phyloP scores from a whole-genome alignment of 805 yeast genomes.

The Candida dajiaensis region DNA sequence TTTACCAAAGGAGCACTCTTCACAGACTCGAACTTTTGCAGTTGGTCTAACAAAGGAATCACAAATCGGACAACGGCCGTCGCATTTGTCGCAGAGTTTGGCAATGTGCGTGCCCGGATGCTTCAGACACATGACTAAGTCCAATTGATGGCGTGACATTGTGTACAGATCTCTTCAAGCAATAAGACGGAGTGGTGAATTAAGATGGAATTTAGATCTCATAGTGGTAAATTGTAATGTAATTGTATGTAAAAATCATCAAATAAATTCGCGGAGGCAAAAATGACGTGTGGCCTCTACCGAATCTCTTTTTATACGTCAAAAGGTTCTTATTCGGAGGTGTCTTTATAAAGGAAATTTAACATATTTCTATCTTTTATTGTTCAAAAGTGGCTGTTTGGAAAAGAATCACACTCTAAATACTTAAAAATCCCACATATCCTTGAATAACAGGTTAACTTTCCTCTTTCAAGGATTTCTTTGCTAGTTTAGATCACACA shows the following conservation, averaged over 20 bases:
- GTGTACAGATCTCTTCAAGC: background rate
- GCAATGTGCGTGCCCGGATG: conserved; percentile 77
- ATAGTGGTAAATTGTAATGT: too few species aligned
- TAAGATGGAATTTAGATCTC: too few species aligned
- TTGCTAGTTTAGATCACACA: background rate
- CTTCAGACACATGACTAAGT: conserved; percentile 75
- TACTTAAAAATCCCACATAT: background rate
- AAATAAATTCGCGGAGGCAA: background rate
- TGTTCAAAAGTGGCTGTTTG: background rate
- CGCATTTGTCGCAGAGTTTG: conserved; percentile 74
- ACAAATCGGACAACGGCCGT: conserved; percentile 87
- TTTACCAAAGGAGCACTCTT: conserved; percentile 77
- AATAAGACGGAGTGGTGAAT: too few species aligned
- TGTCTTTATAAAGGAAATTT: too few species aligned
- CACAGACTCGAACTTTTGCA: conserved; percentile 66
- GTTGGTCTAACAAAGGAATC: conserved; percentile 78
- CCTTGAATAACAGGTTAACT: too few species aligned
- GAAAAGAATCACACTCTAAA: background rate
- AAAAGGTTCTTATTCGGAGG: too few species aligned
- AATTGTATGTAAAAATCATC: too few species aligned
- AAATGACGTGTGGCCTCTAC: background rate
- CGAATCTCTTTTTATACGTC: background rate
- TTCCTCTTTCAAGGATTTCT: background rate
- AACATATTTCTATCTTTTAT: background rate
- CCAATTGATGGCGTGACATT: conserved; percentile 90